Evolutionary conservation across 257 asterid species (phyloP), one percentile per base, ranked within the genome.

Genomic region (Nicotiana noctiflora): DNA sequence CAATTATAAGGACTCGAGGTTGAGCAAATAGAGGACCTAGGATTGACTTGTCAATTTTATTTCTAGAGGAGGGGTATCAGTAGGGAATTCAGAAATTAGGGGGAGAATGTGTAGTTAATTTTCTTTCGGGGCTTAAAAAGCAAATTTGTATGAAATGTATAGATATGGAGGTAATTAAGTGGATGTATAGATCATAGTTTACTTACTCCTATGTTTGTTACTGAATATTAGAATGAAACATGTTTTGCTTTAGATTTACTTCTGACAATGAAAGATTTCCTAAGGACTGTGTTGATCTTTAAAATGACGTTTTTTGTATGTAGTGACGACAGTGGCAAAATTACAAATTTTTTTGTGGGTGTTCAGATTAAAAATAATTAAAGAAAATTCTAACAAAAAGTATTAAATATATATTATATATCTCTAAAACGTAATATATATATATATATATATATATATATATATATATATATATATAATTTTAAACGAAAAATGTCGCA

Each of bases 1-100:
- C 99, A 19, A 93, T 93, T 57, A 85, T 95, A 8, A 84, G 97
- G 84, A 95, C 99, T 17, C 90, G 85, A 84, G 94, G 87, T 64
- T 93, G 72, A 82, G 77, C 13, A 51, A 17, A 40, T 19, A 68
- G 32, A 37, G n/a, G 23, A 72, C 77, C 77, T 68, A 21, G 77
- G 34, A 18, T 37, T n/a, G n/a, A n/a, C n/a, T n/a, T n/a, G n/a
- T n/a, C n/a, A n/a, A n/a, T n/a, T n/a, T n/a, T n/a, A n/a, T n/a
- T 70, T 70, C 21, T 2, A 5, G 12, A 52, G 6, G n/a, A 11
- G 49, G 77, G 1, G 21, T 68, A 1, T 0, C 11, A 5, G 46
- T 68, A 68, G 76, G 32, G 13, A 68, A 9, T 27, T 67, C 46
- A 40, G 4, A 37, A 67, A 18, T 4, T 18, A 10, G 21, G 21